phyloP scores from a whole-genome alignment of 805 yeast species.

The Metschnikowia colocasiae region DNA sequence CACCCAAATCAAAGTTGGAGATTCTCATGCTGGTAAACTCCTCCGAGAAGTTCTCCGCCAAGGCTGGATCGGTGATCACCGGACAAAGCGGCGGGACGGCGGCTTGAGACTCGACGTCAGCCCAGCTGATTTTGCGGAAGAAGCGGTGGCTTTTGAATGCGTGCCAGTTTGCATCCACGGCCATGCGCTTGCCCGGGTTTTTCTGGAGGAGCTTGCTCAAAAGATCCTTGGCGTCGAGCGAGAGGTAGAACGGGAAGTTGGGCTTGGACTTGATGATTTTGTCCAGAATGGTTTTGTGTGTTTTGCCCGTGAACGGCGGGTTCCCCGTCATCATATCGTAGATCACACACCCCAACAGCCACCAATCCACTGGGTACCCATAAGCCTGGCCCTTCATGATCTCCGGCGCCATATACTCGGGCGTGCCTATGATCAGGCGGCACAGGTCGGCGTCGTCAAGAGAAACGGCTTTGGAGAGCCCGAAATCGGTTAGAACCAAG shows the following conservation, averaged over 20 bases:
- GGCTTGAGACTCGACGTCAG: slow-evolving; percentile 26
- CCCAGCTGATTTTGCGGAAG: slow-evolving; percentile 39
- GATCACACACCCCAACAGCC: slow-evolving; percentile 45
- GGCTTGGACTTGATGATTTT: slow-evolving; percentile 35
- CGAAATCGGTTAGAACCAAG: slow-evolving; percentile 81
- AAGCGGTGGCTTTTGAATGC: slow-evolving; percentile 35
- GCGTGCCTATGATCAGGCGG: slow-evolving; percentile 57
- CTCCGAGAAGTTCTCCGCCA: slow-evolving; percentile 43
- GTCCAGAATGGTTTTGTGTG: slow-evolving; percentile 37
- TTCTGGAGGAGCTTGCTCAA: slow-evolving; percentile 35
- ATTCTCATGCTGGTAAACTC: slow-evolving; percentile 39
- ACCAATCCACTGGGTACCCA: slow-evolving; percentile 47
- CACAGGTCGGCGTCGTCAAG: slow-evolving; percentile 42
- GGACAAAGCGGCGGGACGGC: slow-evolving; percentile 41
- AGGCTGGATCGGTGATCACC: slow-evolving; percentile 40
- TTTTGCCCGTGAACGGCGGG: slow-evolving; percentile 44
- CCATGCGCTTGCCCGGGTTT: slow-evolving; percentile 35
- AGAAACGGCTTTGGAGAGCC: slow-evolving; percentile 51
- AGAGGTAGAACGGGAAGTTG: slow-evolving; percentile 39
- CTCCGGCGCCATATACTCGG: slow-evolving; percentile 81
- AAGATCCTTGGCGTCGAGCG: slow-evolving; percentile 41
- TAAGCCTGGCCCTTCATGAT: slow-evolving; percentile 47
- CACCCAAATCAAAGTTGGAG: slow-evolving; percentile 18
- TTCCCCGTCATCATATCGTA: slow-evolving; percentile 43
- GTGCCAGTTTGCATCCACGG: slow-evolving; percentile 34